Evolutionary conservation across 352 stramenopile species (phyloP), one percentile per base, ranked within the genome.

Genomic region (Pythium pyrilobum): DNA sequence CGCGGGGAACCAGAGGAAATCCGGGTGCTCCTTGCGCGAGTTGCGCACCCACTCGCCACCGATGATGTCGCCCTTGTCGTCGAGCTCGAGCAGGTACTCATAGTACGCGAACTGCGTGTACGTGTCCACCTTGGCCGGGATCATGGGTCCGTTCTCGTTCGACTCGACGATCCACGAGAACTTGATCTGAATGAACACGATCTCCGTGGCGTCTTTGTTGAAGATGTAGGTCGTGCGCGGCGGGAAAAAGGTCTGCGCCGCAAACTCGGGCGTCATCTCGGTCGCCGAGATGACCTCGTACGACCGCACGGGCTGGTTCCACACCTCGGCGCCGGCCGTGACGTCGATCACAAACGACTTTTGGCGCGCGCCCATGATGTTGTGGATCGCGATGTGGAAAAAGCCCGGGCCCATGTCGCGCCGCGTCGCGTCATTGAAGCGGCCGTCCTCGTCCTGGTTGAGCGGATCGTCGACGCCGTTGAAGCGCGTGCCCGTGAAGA

Each of bases 11-110:
- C 77, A 88, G 1, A 86, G 39, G 56, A 88, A 88, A 44, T 88
- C 77, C 1, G 73, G 69, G 56, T 88, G 77, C 47, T 76, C 72
- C 20, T 66, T 57, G 42, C 69, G 81, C 33, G 74, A 85, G 11
- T 67, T 71, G 7, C 62, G 66, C 27, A 88, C 41, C 77, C 77
- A 88, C 50, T 88, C 77, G 6, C 77, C 77, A 32, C 77, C 77
- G 16, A 86, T 61, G 61, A 88, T 81, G 42, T 80, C 52, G 42
- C 74, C 78, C 5, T 61, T 60, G 25, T 63, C 67, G 59, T 89
- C 65, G 33, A 74, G 75, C 62, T 89, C 78, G n/a, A 89, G 69
- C 15, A 87, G 21, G 52, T 88, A 88, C 51, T 85, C 62, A 62
- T 88, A 88, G 56, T 84, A 69, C 24, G 66, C 74, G 33, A 48